Conservation (phyloP, 73 alveolate genomes). For the Paramecium biaurelia region DNA sequence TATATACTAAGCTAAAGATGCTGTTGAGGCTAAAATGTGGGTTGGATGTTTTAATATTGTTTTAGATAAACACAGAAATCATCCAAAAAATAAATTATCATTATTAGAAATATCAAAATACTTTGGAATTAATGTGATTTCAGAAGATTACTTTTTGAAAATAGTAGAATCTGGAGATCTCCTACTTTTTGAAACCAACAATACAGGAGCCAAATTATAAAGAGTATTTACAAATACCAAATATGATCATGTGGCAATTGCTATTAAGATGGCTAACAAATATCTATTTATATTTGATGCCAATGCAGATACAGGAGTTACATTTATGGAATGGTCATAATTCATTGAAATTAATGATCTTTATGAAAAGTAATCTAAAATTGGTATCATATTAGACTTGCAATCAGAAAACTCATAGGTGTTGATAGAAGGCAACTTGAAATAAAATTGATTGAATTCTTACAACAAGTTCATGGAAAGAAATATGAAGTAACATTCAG, state of each 20-base stretch:
- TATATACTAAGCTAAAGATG: not conserved
- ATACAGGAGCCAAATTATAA: slow-evolving; percentile 42
- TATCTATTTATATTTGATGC: slow-evolving; percentile 46
- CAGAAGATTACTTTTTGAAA: slow-evolving; percentile 40
- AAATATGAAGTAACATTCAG: slow-evolving; percentile 22
- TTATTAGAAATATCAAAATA: not conserved
- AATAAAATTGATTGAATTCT: not conserved
- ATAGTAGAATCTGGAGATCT: slow-evolving; percentile 62
- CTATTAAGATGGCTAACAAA: slow-evolving; percentile 20
- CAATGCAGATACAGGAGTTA: slow-evolving; percentile 64
- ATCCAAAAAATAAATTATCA: not conserved
- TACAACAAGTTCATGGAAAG: slow-evolving; percentile 38
- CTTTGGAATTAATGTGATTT: slow-evolving; percentile 35
- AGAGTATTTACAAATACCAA: slow-evolving; percentile 42
- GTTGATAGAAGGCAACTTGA: not conserved
- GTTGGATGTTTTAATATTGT: not conserved
- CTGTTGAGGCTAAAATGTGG: slow-evolving; percentile 29
- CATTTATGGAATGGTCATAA: slow-evolving; percentile 33
- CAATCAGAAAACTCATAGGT: not conserved
- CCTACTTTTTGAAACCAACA: slow-evolving; percentile 54
- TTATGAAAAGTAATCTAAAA: not conserved
- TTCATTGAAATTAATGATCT: slow-evolving; percentile 47
- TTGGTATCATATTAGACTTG: not conserved
- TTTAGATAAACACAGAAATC: not conserved
- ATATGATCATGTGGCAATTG: slow-evolving; percentile 66